phyloP scores from a whole-genome alignment of 768 basidiomycete genomes.

The Chalciporus sphaerocephalus region DNA sequence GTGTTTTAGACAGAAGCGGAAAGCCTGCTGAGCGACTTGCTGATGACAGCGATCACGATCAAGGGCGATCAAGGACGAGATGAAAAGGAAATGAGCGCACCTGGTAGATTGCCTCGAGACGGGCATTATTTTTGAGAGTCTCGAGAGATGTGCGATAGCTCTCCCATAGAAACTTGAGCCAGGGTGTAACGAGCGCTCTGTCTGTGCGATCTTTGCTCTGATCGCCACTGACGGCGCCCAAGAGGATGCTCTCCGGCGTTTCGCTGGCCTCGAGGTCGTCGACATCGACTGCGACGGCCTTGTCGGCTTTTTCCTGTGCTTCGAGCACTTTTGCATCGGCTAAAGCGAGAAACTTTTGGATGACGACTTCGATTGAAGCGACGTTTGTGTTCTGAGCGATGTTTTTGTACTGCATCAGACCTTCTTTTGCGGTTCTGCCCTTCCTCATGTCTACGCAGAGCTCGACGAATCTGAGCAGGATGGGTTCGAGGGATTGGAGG shows the following conservation, averaged over 20 bases:
- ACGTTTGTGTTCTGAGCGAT: slow-evolving; percentile 93
- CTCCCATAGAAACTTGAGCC: slow-evolving; percentile 99
- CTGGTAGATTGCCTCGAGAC: slow-evolving; percentile 92
- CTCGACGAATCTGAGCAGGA: slow-evolving; percentile 92
- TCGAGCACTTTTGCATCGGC: slow-evolving; percentile 79
- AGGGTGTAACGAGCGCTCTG: slow-evolving; percentile 90
- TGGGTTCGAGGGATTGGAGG: slow-evolving; percentile 84
- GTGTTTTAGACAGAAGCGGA: slow-evolving; percentile 93
- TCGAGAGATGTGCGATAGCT: slow-evolving; percentile 94
- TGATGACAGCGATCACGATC: slow-evolving; percentile 27
- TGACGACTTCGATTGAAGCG: slow-evolving; percentile 85
- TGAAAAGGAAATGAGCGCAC: slow-evolving; percentile 38
- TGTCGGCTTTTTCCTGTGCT: slow-evolving; percentile 83
- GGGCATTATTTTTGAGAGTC: slow-evolving; percentile 92
- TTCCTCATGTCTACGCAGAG: slow-evolving; percentile 95
- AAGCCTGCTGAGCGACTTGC: slow-evolving; percentile 96
- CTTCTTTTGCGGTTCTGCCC: slow-evolving; percentile 90
- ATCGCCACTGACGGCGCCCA: slow-evolving; percentile 85
- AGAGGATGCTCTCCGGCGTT: slow-evolving; percentile 87
- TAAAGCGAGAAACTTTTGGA: slow-evolving; percentile 78
- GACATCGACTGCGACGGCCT: slow-evolving; percentile 71
- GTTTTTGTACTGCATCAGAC: slow-evolving; percentile 96
- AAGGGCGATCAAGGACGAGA: background rate
- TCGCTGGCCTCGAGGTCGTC: slow-evolving; percentile 96
- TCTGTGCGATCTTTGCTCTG: slow-evolving; percentile 94